These are phyloP conservation scores for Yamadazyma endophytica DNA, from an alignment of 805 yeast genomes.

Conservation along the genomic window DNA sequence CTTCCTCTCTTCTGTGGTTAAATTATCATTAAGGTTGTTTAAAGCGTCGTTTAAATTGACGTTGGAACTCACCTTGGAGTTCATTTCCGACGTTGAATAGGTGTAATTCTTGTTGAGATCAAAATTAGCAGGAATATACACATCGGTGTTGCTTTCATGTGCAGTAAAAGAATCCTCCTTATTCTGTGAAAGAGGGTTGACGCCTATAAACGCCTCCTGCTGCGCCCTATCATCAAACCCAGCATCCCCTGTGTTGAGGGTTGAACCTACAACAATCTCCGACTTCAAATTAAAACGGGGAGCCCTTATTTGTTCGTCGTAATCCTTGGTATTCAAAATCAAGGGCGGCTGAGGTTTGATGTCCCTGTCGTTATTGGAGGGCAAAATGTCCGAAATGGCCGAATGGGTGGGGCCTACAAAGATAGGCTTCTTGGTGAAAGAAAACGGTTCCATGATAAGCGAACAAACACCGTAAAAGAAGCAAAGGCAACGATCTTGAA, in stretches of 20 bases:
- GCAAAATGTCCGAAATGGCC: conserved; percentile 24
- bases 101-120: conserved; percentile 26
- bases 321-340: conserved; percentile 26
- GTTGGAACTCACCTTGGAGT: conserved; percentile 3
- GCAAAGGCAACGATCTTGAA: too few species aligned
- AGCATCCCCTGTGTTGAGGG: not conserved
- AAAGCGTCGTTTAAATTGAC: conserved; percentile 13
- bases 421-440: conserved; percentile 28
- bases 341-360: not conserved
- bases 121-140: conserved; percentile 40
- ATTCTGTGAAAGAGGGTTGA: too few species aligned
- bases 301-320: conserved; percentile 53
- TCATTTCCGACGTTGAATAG: conserved; percentile 4
- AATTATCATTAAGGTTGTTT: conserved; percentile 18
- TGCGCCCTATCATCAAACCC: not conserved
- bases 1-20: conserved; percentile 15
- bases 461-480: too few species aligned
- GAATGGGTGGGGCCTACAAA: conserved; percentile 14
- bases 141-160: too few species aligned
- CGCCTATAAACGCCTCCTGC: too few species aligned
- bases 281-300: conserved; percentile 41
- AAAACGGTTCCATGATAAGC: too few species aligned
- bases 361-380: conserved; percentile 3
- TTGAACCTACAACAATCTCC: too few species aligned
- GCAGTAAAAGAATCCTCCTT: too few species aligned